These are phyloP conservation scores for Epicoccum nigrum DNA, from an alignment of 2,329 filamentous ascomycete species.

Conservation along the genomic window DNA sequence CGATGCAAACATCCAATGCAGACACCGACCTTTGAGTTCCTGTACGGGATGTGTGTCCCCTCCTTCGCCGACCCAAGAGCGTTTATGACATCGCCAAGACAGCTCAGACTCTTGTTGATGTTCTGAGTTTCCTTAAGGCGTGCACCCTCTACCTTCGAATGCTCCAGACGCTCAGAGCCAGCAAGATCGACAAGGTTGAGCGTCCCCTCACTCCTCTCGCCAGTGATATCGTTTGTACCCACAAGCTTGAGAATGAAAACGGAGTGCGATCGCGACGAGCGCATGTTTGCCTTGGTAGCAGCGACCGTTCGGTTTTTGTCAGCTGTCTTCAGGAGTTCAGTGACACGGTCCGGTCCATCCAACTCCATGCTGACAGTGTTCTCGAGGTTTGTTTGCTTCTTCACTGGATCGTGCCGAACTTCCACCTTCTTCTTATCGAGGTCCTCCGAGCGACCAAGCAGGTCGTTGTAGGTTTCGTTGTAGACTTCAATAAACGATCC, in stretches of 20 bases:
- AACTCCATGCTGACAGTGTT: constrained; percentile 79
- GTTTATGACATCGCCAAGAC: constrained; percentile 91
- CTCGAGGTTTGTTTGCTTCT: constrained; percentile 80
- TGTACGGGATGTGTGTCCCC: constrained; percentile 83
- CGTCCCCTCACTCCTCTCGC: constrained; percentile 87
- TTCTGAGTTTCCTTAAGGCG: constrained; percentile 92
- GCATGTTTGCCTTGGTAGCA: constrained; percentile 95
- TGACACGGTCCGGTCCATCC: constrained; percentile 79
- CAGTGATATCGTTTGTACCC: constrained; percentile 73
- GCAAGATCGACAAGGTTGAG: constrained; percentile 96
- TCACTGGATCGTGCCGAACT: constrained; percentile 82
- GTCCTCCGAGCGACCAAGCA: constrained; percentile 74
- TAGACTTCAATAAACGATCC: constrained; percentile 97
- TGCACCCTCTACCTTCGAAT: constrained; percentile 84
- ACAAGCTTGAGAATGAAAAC: constrained; percentile 84
- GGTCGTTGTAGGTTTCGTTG: constrained; percentile 94
- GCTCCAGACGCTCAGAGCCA: constrained; percentile 87
- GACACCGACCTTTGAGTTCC: constrained; percentile 81
- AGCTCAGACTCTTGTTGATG: constrained; percentile 94
- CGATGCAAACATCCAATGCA: not conserved
- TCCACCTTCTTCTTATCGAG: constrained; percentile 84
- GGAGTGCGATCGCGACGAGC: constrained; percentile 91
- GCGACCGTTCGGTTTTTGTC: constrained; percentile 89
- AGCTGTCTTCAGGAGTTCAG: constrained; percentile 78
- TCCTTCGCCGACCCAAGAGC: constrained; percentile 84